Evolutionary conservation across 2,329 filamentous ascomycete species (phyloP), one percentile per base, ranked within the genome.

Genomic region (Spiromastix sp.): DNA sequence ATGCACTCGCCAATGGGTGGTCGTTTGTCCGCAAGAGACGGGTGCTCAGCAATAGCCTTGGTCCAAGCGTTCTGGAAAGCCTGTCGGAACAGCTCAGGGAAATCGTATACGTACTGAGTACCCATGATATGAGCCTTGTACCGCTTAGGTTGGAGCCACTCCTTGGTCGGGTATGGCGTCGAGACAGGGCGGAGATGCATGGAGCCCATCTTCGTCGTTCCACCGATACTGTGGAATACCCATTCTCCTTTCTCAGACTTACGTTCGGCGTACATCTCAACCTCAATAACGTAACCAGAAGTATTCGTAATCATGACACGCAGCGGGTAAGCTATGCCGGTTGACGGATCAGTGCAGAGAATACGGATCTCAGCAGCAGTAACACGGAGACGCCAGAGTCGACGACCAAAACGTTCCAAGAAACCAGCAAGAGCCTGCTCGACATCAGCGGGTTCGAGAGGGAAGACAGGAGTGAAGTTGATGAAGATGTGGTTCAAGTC

Each of bases 401-500:
- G 85, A 48, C 85, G 81, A 48, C 91, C 91, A 53, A 96, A 98
- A 44, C 91, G 85, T 54, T 96, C 91, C 48, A 98, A 70, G 77
- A 98, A 98, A 37, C 87, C 87, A 54, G 82, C 85, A 16, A 98
- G 77, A 19, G 85, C 89, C 61, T 93, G 77, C 66, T 96, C 86
- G 11, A 98, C 85, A 66, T 95, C 85, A 40, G 77, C 68, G 3
- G 91, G 87, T 53, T 85, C 72, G 32, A 98, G 77, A 57, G 86
- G 85, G 78, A 98, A 96, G 40, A 95, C 84, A 7, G 87, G 85
- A 0, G 85, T 91, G 69, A 98, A 98, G 74, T 98, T 96, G 72
- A 98, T 91, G 71, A 98, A 98, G 72, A 98, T 91, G 68, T 98
- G 91, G 72, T 98, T 98, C 56, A 98, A 74, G 71, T 98, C 91